A percentile compares a stretch with the other conserved stretches of the same genome.
phyloP scores from a whole-genome alignment of 2,329 filamentous ascomycete genomes.

The Neonectria magnoliae region DNA sequence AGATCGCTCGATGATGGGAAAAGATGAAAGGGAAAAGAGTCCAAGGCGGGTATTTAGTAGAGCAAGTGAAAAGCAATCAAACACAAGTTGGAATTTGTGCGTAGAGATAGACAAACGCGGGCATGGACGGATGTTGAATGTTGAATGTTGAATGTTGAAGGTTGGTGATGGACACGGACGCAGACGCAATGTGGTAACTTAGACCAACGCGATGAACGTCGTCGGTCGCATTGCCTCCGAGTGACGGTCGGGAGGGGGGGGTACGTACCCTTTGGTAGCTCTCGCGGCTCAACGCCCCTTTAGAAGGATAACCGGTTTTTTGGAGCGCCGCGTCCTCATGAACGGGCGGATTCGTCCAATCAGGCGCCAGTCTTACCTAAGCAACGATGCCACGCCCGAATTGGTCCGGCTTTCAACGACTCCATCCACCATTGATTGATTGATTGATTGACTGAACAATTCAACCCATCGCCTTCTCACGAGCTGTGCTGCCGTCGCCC shows the following conservation, averaged over 20 bases:
- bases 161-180: neutral
- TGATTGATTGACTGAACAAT: constrained; percentile 19
- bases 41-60: neutral
- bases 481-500: constrained; percentile 20
- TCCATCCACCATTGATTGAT: constrained; percentile 20
- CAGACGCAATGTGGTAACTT: constrained; percentile 23
- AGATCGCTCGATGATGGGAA: neutral
- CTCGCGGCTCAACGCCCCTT: neutral
- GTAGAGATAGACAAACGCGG: neutral
- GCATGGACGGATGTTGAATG: neutral
- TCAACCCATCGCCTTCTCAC: constrained; percentile 8
- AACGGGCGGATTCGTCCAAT: constrained; percentile 25
- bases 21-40: neutral
- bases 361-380: constrained; percentile 36
- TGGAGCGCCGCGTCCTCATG: neutral
- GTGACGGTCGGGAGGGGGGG: neutral
- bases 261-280: neutral
- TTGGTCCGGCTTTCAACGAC: constrained; percentile 35
- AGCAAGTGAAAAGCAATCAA: neutral
- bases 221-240: neutral
- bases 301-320: constrained; percentile 5
- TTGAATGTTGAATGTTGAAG: neutral
- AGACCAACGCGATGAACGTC: neutral
- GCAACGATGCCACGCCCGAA: constrained; percentile 26
- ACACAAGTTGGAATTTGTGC: neutral